A percentile compares a stretch with the other conserved stretches of the same genome.
Evolutionary conservation across 331 rosid genomes (phyloP).

Genomic region (Cydonia oblonga): DNA sequence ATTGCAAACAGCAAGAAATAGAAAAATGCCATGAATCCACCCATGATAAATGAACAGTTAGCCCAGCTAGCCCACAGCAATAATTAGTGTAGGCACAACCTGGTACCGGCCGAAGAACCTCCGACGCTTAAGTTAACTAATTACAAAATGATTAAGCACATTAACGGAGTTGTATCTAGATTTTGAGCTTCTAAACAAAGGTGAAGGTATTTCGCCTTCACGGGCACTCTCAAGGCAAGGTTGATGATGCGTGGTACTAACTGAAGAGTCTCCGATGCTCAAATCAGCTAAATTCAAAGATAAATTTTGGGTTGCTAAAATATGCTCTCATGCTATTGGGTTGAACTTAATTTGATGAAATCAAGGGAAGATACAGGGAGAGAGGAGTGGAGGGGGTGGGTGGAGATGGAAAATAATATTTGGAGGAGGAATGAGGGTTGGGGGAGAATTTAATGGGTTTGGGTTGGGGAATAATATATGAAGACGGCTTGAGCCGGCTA

Average conservation of each 20-base stretch:
- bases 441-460: not conserved
- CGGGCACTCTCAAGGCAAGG: too few relatives aligned
- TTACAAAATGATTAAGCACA: too few relatives aligned
- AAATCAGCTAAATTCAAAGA: not conserved
- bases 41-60: slow-evolving; percentile 7
- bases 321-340: too few relatives aligned
- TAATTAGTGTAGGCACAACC: not conserved
- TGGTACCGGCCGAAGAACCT: fast-evolving
- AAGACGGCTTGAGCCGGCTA: slow-evolving; percentile 15
- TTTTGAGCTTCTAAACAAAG: not conserved
- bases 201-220: not conserved
- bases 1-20: slow-evolving; percentile 19
- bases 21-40: not conserved
- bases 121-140: not conserved
- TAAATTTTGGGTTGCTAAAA: not conserved
- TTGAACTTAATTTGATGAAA: not conserved
- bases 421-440: not conserved
- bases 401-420: not conserved
- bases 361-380: not conserved
- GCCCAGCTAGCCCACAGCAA: not conserved
- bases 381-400: not conserved
- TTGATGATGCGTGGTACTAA: not conserved
- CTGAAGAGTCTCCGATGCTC: not conserved
- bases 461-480: not conserved
- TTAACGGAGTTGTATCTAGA: too few relatives aligned